Percentiles rank a stretch among this genome's conserved stretches.
Conservation (phyloP, 768 basidiomycete species). For the Naganishia onofrii region DNA sequence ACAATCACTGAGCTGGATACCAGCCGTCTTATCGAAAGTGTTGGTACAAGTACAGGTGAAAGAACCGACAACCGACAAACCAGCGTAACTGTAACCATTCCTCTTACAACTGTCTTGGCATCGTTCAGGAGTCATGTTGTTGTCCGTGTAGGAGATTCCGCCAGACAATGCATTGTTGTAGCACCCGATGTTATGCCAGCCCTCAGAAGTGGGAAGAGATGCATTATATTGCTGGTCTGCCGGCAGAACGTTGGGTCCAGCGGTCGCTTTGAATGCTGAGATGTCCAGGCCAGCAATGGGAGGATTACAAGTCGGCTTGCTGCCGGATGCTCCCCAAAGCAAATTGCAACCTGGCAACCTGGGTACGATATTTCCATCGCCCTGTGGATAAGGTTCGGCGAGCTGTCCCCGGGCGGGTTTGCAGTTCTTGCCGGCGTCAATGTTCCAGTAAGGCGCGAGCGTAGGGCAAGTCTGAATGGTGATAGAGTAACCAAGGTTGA, state of each 20-base stretch:
- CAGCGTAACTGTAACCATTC: constrained; percentile 35
- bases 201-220: constrained; percentile 36
- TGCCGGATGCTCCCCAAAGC: constrained; percentile 39
- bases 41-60: constrained; percentile 18
- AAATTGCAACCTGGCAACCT: constrained; percentile 47
- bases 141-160: constrained; percentile 33
- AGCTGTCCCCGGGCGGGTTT: constrained; percentile 38
- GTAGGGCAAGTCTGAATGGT: constrained; percentile 4
- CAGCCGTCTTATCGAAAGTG: constrained; percentile 6
- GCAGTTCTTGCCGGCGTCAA: constrained; percentile 29
- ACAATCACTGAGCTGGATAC: constrained; percentile 17
- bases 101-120: constrained; percentile 33
- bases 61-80: constrained; percentile 13
- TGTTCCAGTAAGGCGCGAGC: constrained; percentile 12
- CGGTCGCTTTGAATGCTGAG: constrained; percentile 34
- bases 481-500: constrained; percentile 7
- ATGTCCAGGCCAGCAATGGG: constrained; percentile 36
- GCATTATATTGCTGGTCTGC: constrained; percentile 30
- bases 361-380: constrained; percentile 37
- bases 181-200: constrained; percentile 42
- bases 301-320: constrained; percentile 43
- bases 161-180: constrained; percentile 31
- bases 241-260: constrained; percentile 35
- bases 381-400: constrained; percentile 32
- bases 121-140: constrained; percentile 31